Conservation (phyloP, 768 basidiomycete species). For the Royoungia palumana region DNA sequence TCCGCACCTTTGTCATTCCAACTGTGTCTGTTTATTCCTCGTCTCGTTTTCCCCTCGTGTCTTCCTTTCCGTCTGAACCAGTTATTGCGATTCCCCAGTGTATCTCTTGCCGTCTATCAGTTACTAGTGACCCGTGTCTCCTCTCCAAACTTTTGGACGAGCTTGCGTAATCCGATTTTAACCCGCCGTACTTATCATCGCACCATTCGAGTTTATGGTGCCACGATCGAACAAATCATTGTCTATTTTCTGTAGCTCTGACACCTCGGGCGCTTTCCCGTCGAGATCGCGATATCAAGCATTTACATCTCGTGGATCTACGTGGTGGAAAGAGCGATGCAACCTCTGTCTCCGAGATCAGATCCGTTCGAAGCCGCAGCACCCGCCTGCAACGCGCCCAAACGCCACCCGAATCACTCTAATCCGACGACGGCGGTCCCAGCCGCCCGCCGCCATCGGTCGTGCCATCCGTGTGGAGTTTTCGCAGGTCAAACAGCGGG, state of each 20-base stretch:
- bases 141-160: background rate
- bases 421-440: constrained; percentile 6
- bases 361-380: background rate
- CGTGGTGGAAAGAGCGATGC: no score
- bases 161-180: constrained; percentile 2
- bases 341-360: no score
- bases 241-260: no score
- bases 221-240: no score
- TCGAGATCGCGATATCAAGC: background rate
- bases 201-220: no score
- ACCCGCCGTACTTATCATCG: no score
- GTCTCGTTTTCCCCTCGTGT: background rate
- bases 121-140: background rate
- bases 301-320: background rate
- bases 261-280: no score
- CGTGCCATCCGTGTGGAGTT: constrained; percentile 21
- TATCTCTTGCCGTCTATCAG: constrained; percentile 13
- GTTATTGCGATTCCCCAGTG: constrained; percentile 17
- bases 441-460: constrained; percentile 18
- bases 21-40: background rate
- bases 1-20: background rate
- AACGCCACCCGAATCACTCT: no score
- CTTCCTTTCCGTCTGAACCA: background rate
- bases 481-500: constrained; percentile 22
- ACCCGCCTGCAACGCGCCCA: background rate